phyloP scores from a whole-genome alignment of 1,284 basidiomycete species.

The Papiliotrema nemorosa region DNA sequence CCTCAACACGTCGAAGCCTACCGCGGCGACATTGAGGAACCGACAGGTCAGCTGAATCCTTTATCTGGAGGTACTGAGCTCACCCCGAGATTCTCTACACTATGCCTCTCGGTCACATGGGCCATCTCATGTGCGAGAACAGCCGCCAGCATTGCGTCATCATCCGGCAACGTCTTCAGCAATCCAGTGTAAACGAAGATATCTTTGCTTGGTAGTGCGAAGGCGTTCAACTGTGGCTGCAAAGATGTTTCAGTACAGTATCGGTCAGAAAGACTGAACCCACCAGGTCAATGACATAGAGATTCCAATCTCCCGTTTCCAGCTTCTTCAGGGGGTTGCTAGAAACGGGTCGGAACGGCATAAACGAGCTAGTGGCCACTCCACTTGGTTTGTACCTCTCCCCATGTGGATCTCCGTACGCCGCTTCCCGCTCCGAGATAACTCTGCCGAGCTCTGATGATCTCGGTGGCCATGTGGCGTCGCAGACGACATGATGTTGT shows the following conservation, averaged over 20 bases:
- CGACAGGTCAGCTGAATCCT: constrained; percentile 11
- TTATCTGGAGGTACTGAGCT: constrained; percentile 8
- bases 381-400: constrained; percentile 41
- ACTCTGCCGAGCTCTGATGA: constrained; percentile 31
- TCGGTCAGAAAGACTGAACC: constrained; percentile 11
- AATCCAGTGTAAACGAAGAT: constrained; percentile 55
- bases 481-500: constrained; percentile 45
- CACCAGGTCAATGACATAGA: constrained; percentile 53
- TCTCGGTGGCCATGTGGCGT: constrained; percentile 47
- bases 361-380: constrained; percentile 39
- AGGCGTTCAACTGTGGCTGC: constrained; percentile 53
- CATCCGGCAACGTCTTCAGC: constrained; percentile 48
- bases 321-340: constrained; percentile 52
- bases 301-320: constrained; percentile 50
- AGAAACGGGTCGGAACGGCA: constrained; percentile 47
- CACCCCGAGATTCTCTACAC: constrained; percentile 54
- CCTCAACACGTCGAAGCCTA: constrained; percentile 54
- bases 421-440: constrained; percentile 30
- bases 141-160: constrained; percentile 53
- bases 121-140: constrained; percentile 54
- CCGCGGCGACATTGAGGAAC: constrained; percentile 54
- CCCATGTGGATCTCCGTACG: constrained; percentile 5
- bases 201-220: constrained; percentile 54
- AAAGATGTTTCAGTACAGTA: constrained; percentile 4
- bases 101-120: constrained; percentile 53